A percentile compares a stretch with the other conserved stretches of the same genome.
Evolutionary conservation across 2,329 filamentous ascomycete genomes (phyloP).

Genomic region (Lachnellula subtilissima): DNA sequence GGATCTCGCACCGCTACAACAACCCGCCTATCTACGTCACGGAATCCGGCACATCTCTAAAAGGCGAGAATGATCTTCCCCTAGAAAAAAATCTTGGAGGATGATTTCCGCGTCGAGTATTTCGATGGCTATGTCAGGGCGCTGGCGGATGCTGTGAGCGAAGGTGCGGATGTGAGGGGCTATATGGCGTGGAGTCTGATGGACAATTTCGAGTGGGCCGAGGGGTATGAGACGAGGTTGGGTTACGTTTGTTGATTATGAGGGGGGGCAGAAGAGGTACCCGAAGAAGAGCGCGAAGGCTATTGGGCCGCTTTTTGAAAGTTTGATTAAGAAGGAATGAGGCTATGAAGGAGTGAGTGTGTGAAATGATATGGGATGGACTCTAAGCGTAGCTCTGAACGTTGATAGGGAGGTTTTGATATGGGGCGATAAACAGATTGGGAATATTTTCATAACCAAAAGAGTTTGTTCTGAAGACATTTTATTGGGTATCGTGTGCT

Average conservation of each 20-base stretch:
- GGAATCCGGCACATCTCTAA: conserved; percentile 81
- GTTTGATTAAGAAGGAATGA: conserved; percentile 58
- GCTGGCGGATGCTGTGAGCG: conserved; percentile 67
- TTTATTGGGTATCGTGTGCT: not conserved
- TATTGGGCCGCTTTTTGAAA: conserved; percentile 66
- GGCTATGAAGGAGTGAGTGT: not conserved
- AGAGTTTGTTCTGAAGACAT: not conserved
- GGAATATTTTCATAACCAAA: not conserved
- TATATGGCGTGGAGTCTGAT: conserved; percentile 87
- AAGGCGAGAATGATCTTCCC: conserved; percentile 73
- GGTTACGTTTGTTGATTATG: conserved; percentile 78
- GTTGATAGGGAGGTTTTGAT: not conserved
- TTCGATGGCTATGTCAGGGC: conserved; percentile 73
- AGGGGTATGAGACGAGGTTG: conserved; percentile 86
- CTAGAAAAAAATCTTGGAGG: conserved; percentile 66
- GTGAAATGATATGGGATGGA: not conserved
- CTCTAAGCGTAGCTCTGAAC: no score
- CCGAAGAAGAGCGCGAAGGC: conserved; percentile 79
- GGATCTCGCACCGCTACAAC: conserved; percentile 72
- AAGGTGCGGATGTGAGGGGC: conserved; percentile 72
- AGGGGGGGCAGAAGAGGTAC: conserved; percentile 70
- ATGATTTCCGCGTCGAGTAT: conserved; percentile 77
- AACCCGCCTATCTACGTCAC: conserved; percentile 79
- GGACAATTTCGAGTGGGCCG: conserved; percentile 59
- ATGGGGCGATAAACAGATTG: not conserved